These are phyloP conservation scores for Alloteropsis semialata DNA, from an alignment of 176 grass and related monocot genomes.

Conservation along the genomic window DNA sequence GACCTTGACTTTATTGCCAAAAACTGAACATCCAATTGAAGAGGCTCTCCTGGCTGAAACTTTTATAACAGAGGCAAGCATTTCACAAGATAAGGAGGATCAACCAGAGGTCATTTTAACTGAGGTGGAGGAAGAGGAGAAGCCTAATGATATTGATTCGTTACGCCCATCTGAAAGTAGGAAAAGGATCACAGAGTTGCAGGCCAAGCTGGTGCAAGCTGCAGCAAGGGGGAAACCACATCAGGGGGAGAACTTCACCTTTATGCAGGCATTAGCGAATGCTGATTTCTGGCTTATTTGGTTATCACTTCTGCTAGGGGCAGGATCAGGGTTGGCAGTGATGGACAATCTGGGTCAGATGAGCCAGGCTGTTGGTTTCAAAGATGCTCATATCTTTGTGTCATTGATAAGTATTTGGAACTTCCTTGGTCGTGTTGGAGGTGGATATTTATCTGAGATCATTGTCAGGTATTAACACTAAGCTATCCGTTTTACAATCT, in stretches of 20 bases:
- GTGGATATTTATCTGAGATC: constrained; percentile 92
- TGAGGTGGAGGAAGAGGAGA: constrained; percentile 74
- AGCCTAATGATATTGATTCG: constrained; percentile 42
- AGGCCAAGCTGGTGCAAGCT: constrained; percentile 55
- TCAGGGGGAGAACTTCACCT: constrained; percentile 80
- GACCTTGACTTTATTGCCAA: constrained; percentile 46
- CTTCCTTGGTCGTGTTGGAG: constrained; percentile 82
- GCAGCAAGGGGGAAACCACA: constrained; percentile 63
- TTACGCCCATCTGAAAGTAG: constrained; percentile 56
- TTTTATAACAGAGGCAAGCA: constrained; percentile 43
- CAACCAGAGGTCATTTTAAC: constrained; percentile 54
- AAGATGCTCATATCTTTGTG: constrained; percentile 64
- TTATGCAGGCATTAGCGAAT: constrained; percentile 69
- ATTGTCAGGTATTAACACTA: constrained; percentile 65
- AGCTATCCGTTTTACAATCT: constrained; percentile 6
- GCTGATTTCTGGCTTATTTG: constrained; percentile 94
- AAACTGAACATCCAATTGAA: constrained; percentile 46
- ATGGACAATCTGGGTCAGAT: constrained; percentile 94
- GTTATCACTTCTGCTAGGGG: constrained; percentile 71
- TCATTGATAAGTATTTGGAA: constrained; percentile 94
- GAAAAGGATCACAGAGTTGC: constrained; percentile 65
- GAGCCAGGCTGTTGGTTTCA: constrained; percentile 74
- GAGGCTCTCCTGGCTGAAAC: constrained; percentile 46
- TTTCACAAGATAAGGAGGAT: constrained; percentile 36
- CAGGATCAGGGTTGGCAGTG: constrained; percentile 73